A percentile compares a stretch with the other conserved stretches of the same genome.
Conservation (phyloP, 2,329 filamentous ascomycete species). For the Hypoxylon sp. region DNA sequence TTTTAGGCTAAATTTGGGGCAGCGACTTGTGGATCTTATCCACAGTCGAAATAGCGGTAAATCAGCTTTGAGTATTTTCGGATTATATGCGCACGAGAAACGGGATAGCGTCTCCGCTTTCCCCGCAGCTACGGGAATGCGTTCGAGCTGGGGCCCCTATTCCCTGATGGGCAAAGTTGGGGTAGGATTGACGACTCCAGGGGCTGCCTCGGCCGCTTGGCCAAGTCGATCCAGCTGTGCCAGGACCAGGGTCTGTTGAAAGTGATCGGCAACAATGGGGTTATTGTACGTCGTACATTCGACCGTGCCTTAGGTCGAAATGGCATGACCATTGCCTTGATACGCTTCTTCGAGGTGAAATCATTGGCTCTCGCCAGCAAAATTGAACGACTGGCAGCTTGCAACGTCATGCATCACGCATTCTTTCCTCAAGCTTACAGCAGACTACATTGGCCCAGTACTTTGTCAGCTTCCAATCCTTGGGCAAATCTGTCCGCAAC, state of each 20-base stretch:
- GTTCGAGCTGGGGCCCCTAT: not conserved
- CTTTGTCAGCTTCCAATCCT: not conserved
- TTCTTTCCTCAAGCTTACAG: not conserved
- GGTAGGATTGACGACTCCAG: constrained; percentile 17
- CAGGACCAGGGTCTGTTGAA: too few relatives aligned
- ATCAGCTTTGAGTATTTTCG: constrained; percentile 24
- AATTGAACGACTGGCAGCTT: not conserved
- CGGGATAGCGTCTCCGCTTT: constrained; percentile 23
- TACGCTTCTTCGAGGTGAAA: not conserved
- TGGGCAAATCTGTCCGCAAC: not conserved
- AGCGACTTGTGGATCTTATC: constrained; percentile 22
- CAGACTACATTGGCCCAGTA: not conserved
- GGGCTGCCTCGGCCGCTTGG: constrained; percentile 4
- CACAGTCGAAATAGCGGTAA: constrained; percentile 21
- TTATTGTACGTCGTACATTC: not conserved
- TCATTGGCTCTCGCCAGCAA: not conserved
- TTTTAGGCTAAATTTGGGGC: constrained; percentile 39
- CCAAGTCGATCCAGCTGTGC: not conserved
- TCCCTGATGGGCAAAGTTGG: constrained; percentile 24
- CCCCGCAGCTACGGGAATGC: constrained; percentile 69
- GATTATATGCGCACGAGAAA: constrained; percentile 33
- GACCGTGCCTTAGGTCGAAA: not conserved
- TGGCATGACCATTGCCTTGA: not conserved
- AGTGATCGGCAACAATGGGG: not conserved
- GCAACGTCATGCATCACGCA: not conserved